A percentile compares a stretch with the other conserved stretches of the same genome.
Conservation (phyloP, 1,139 yeast genomes). For the Debaryomyces coudertii region DNA sequence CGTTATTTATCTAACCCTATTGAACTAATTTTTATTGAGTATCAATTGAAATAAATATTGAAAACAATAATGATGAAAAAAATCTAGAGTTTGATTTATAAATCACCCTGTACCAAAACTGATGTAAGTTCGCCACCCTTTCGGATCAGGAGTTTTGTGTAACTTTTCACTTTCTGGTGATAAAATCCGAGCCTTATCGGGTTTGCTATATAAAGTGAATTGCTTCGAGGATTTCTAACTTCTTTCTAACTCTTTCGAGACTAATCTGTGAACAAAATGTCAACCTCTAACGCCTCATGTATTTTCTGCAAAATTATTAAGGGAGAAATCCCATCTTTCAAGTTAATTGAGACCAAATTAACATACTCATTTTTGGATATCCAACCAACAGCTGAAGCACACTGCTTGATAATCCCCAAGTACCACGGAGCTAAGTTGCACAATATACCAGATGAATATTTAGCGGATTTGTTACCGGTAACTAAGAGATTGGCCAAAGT, state of each 20-base stretch:
- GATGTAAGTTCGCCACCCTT: conserved; percentile 12
- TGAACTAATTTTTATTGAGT: conserved; percentile 2
- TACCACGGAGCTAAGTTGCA: conserved; percentile 91
- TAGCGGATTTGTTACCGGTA: conserved; percentile 82
- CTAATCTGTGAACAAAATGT: conserved; percentile 19
- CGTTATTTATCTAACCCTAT: conserved; percentile 4
- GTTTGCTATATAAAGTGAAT: not conserved
- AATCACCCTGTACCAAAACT: not conserved
- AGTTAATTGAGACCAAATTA: conserved; percentile 78
- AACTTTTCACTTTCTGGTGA: conserved; percentile 9
- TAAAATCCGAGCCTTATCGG: conserved; percentile 6
- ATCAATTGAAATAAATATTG: conserved; percentile 6
- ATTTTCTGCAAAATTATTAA: conserved; percentile 91
- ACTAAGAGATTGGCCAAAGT: conserved; percentile 83
- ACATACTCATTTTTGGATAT: conserved; percentile 87
- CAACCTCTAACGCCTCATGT: conserved; percentile 57
- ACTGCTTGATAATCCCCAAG: conserved; percentile 86
- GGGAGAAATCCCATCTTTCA: conserved; percentile 92
- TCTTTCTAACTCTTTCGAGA: not conserved
- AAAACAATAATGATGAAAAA: conserved; percentile 5
- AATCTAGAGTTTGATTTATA: not conserved
- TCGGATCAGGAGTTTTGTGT: conserved; percentile 11
- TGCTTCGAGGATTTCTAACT: not conserved
- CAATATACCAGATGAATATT: conserved; percentile 86
- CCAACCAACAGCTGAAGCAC: conserved; percentile 89